phyloP scores from a whole-genome alignment of 805 yeast genomes.

The Starmerella lactis-condensi region DNA sequence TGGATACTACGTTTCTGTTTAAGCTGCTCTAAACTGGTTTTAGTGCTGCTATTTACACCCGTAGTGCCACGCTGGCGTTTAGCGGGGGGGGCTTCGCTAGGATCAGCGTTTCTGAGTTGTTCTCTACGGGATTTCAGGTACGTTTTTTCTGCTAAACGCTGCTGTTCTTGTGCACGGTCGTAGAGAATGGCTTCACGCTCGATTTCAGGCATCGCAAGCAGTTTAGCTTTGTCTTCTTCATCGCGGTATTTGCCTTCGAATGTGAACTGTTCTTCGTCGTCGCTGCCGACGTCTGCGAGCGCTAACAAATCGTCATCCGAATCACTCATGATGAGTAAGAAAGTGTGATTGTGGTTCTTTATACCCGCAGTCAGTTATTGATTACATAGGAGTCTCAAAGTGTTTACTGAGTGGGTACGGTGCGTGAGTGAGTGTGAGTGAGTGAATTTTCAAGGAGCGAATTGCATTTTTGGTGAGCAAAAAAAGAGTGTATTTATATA shows the following conservation, averaged over 20 bases:
- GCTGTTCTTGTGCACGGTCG: conserved; percentile 84
- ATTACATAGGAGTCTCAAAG: no score
- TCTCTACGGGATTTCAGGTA: conserved; percentile 57
- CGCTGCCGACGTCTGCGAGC: conserved; percentile 66
- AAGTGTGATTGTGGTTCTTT: no score
- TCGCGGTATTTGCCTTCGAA: conserved; percentile 79
- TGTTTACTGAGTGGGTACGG: no score
- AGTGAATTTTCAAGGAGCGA: no score
- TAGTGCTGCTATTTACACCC: conserved; percentile 26
- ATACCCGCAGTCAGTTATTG: no score
- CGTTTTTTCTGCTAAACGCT: conserved; percentile 66
- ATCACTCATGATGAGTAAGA: conserved; percentile 16
- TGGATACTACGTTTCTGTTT: conserved; percentile 35
- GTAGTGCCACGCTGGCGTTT: conserved; percentile 23
- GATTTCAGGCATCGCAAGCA: conserved; percentile 58
- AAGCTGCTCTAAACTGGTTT: conserved; percentile 49
- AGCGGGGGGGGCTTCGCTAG: conserved; percentile 15
- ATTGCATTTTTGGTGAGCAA: no score
- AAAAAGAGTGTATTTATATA: no score
- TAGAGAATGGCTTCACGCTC: conserved; percentile 79
- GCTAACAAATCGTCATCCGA: conserved; percentile 92
- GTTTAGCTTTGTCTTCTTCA: conserved; percentile 49
- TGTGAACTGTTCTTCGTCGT: conserved; percentile 64
- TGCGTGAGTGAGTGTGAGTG: no score
- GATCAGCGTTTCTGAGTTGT: conserved; percentile 14